phyloP scores from a whole-genome alignment of 1,284 basidiomycete genomes.

The Cutaneotrichosporon mucoides region DNA sequence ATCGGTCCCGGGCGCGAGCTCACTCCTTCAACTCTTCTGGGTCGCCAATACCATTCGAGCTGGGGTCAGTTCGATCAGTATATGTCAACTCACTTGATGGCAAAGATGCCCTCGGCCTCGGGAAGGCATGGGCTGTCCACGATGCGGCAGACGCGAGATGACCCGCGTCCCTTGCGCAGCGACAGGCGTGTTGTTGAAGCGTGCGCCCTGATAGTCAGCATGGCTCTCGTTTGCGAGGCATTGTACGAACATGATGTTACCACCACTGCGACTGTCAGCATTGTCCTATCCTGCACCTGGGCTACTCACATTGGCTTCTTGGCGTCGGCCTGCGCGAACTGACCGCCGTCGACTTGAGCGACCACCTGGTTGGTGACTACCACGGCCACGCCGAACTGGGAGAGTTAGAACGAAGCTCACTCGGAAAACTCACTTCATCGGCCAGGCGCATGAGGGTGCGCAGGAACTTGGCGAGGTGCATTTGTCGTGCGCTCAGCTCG shows the following conservation, averaged over 20 bases:
- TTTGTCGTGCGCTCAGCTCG: constrained; percentile 91
- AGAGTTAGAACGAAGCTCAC: constrained; percentile 1
- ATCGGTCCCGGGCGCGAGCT: no score
- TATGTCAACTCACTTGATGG: constrained; percentile 61
- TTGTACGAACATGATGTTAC: constrained; percentile 69
- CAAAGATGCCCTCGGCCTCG: constrained; percentile 93
- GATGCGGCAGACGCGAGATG: constrained; percentile 92
- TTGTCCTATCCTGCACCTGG: background rate
- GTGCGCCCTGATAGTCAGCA: constrained; percentile 58
- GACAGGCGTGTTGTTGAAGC: constrained; percentile 92
- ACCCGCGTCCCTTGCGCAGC: constrained; percentile 87
- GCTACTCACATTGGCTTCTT: constrained; percentile 79
- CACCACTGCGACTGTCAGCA: constrained; percentile 54
- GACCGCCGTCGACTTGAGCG: constrained; percentile 90
- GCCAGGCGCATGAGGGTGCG: constrained; percentile 88
- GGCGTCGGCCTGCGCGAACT: constrained; percentile 71
- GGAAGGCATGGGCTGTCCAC: constrained; percentile 98
- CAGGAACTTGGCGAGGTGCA: constrained; percentile 95
- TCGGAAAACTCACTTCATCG: constrained; percentile 67
- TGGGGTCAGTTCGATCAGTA: constrained; percentile 14
- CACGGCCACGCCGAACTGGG: constrained; percentile 91
- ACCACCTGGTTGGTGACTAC: constrained; percentile 99
- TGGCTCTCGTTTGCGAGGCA: background rate
- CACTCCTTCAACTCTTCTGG: constrained; percentile 72
- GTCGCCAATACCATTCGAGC: constrained; percentile 77